Evolutionary conservation across 176 grass and related monocot species (phyloP).

Genomic region (Triticum timopheevii): DNA sequence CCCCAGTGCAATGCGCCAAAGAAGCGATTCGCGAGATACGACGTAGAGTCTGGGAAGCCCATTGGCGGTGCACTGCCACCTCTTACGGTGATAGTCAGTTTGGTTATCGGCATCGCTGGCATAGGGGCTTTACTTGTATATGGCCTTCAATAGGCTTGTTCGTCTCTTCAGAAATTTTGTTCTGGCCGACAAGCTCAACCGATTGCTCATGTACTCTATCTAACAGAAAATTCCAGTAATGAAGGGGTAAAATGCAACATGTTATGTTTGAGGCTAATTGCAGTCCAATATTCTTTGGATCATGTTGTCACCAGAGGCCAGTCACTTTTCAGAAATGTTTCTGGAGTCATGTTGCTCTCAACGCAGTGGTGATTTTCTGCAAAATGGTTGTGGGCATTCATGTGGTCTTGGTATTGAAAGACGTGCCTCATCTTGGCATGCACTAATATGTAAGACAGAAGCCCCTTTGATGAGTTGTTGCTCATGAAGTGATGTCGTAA

Average conservation of each 20-base stretch:
- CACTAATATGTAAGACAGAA: conserved; percentile 7
- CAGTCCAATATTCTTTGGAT: background rate
- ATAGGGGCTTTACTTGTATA: conserved; percentile 89
- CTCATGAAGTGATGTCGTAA: background rate
- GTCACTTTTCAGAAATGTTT: conserved; percentile 15
- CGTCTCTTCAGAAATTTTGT: conserved; percentile 16
- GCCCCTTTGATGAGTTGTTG: background rate
- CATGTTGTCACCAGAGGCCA: background rate
- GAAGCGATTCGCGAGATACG: conserved; percentile 77
- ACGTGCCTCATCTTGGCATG: background rate
- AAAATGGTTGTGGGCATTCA: background rate
- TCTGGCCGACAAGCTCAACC: conserved; percentile 31
- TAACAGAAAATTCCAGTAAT: conserved; percentile 16
- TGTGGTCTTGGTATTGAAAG: background rate
- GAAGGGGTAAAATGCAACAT: conserved; percentile 14
- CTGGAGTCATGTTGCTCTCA: background rate
- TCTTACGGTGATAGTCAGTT: conserved; percentile 65
- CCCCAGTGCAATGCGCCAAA: conserved; percentile 98
- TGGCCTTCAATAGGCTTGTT: conserved; percentile 67
- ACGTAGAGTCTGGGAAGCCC: conserved; percentile 60
- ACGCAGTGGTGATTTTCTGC: background rate
- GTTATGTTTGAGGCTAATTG: conserved; percentile 2
- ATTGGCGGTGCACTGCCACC: conserved; percentile 68
- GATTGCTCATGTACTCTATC: conserved; percentile 14
- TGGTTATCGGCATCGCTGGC: conserved; percentile 67